Evolutionary conservation across 164 flowering plant species (phyloP), one percentile per base, ranked within the genome.

Genomic region (Umbellularia californica): DNA sequence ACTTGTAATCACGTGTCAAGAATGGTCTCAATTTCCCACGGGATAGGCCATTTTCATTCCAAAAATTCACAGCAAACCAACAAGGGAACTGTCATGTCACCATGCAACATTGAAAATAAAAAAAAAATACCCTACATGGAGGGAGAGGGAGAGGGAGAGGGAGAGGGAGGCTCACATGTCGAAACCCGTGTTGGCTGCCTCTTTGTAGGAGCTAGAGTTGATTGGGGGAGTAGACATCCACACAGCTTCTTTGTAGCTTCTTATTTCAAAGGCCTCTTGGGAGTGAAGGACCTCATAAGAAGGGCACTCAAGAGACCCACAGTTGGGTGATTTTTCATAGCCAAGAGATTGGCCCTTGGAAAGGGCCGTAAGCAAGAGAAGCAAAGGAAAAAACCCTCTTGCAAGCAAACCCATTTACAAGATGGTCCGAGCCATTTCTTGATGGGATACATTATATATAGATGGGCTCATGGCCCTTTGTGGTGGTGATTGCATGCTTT

Each of bases 181-280:
- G 63, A 80, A 80, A 63, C 77, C 82, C 47, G 19, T 72, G 24
- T 19, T 24, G 25, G 33, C 75, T 10, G 82, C 80, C 68, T 80
- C 77, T 3, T 68, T 74, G 62, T 71, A 80, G 50, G 82, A 77
- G 68, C 22, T 13, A 30, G 79, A 72, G 76, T 58, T 73, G 74
- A 76, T 76, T n/a, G 69, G 74, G 47, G 68, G 41, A 52, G 78
- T 74, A 15, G 80, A 71, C 67, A 71, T 70, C 80, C 79, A 77
- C 17, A 47, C 23, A 27, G 79, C 65, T 1, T 52, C 63, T 41
- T 24, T 68, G 60, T 77, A 74, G 63, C 70, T 67, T 64, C 77
- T 77, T 17, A 77, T 62, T 20, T 80, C 77, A 15, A 62, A 71
- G 13, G 68, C 78, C 10, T 68, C 65, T 15, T 73, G 72, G 63